Conservation (phyloP, 1,139 yeast genomes). For the Geotrichum citri-aurantii region DNA sequence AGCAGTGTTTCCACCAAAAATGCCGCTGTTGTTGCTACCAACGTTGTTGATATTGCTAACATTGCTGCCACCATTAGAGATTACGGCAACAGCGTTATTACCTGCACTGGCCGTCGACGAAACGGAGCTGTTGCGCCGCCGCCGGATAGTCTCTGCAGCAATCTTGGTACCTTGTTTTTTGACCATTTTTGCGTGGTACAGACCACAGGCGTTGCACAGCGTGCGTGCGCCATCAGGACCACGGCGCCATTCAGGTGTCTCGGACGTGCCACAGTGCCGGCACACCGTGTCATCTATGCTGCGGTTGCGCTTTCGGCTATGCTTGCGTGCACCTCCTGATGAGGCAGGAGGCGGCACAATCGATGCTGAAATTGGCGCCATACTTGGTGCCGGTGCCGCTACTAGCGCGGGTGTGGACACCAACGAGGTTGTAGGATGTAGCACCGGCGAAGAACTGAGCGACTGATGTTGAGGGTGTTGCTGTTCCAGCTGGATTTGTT, state of each 20-base stretch:
- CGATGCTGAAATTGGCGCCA: neutral
- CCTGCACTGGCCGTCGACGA: neutral
- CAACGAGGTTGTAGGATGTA: neutral
- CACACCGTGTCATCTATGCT: conserved; percentile 36
- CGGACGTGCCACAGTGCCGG: conserved; percentile 66
- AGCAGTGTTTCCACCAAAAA: neutral
- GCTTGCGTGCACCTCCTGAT: conserved; percentile 9
- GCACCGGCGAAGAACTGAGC: neutral
- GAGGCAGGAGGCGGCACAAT: conserved; percentile 9
- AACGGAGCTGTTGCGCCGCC: neutral
- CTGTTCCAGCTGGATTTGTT: neutral
- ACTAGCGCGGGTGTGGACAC: neutral
- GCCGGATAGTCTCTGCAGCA: conserved; percentile 12
- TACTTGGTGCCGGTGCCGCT: conserved; percentile 15
- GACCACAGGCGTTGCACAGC: conserved; percentile 84
- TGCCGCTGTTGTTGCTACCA: neutral
- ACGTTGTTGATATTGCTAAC: neutral
- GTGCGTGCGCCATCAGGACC: conserved; percentile 86
- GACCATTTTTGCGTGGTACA: conserved; percentile 64
- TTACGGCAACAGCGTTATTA: neutral
- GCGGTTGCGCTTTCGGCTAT: conserved; percentile 2
- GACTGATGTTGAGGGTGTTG: neutral
- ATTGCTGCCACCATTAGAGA: neutral
- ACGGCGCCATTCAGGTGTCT: conserved; percentile 89
- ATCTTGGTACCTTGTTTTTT: conserved; percentile 13